phyloP scores from a whole-genome alignment of 345 rosid species.

The Hypericum perforatum region DNA sequence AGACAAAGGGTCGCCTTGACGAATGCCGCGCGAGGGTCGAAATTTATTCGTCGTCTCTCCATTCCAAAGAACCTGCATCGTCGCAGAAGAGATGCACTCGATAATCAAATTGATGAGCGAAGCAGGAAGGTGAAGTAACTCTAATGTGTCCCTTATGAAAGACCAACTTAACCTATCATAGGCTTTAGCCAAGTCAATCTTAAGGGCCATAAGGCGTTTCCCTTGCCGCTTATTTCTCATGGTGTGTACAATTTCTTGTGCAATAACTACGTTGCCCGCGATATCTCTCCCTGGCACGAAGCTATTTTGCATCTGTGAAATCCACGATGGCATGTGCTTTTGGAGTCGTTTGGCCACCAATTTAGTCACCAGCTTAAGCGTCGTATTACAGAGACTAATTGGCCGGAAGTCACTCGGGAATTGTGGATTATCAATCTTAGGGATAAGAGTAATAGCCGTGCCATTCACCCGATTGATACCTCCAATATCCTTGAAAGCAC shows the following conservation, averaged over 20 bases:
- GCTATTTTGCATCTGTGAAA: background rate
- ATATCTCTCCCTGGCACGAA: background rate
- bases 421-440: background rate
- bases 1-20: no score
- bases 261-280: background rate
- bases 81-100: background rate
- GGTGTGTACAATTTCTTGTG: background rate
- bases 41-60: background rate
- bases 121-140: background rate
- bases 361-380: no score
- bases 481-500: background rate
- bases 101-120: background rate
- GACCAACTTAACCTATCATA: background rate
- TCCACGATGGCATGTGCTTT: background rate
- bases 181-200: background rate
- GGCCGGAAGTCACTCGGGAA: background rate
- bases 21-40: background rate
- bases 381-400: background rate
- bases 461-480: background rate
- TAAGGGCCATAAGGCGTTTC: no score
- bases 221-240: no score
- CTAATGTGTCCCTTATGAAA: background rate
- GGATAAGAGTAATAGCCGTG: background rate
- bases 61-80: background rate
- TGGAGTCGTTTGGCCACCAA: background rate